These are phyloP conservation scores for Striga hermonthica DNA, from an alignment of 305 asterid species.

Conservation along the genomic window DNA sequence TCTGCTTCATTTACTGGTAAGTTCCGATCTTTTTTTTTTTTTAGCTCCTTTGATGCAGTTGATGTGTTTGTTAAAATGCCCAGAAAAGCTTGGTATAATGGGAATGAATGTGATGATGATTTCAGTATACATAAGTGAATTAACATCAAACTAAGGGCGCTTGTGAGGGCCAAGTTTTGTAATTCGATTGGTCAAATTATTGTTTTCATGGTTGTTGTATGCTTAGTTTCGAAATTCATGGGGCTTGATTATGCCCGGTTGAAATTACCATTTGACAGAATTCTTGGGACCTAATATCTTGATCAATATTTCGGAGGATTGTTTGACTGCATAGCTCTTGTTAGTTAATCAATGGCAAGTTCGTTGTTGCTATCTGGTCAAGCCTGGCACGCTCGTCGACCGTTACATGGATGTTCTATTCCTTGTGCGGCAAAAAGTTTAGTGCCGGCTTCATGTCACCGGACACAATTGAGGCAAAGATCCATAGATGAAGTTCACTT, in stretches of 20 bases:
- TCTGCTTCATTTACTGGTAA: constrained; percentile 26
- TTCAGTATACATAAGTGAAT: neutral
- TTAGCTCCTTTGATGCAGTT: neutral
- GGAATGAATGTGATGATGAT: constrained; percentile 11
- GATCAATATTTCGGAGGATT: constrained; percentile 7
- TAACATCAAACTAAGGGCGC: too few species aligned
- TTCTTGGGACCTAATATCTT: constrained; percentile 1
- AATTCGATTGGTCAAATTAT: too few species aligned
- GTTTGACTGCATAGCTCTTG: constrained; percentile 27
- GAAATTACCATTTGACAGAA: neutral
- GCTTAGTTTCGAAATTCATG: neutral
- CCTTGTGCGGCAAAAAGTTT: constrained; percentile 31
- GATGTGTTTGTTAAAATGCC: constrained; percentile 46
- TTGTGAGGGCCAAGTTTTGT: too few species aligned
- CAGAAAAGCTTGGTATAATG: constrained; percentile 9
- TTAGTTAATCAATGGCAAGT: constrained; percentile 49
- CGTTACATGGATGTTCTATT: constrained; percentile 31
- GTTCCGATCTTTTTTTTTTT: constrained; percentile 20
- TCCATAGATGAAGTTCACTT: constrained; percentile 31
- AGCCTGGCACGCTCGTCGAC: constrained; percentile 39
- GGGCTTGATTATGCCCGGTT: neutral
- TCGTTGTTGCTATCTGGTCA: constrained; percentile 43
- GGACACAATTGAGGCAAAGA: constrained; percentile 23
- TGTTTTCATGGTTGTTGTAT: neutral
- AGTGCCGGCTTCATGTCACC: constrained; percentile 29